phyloP scores from a whole-genome alignment of 371 early-diverging fungal genomes.

The Apophysomyces ossiformis region DNA sequence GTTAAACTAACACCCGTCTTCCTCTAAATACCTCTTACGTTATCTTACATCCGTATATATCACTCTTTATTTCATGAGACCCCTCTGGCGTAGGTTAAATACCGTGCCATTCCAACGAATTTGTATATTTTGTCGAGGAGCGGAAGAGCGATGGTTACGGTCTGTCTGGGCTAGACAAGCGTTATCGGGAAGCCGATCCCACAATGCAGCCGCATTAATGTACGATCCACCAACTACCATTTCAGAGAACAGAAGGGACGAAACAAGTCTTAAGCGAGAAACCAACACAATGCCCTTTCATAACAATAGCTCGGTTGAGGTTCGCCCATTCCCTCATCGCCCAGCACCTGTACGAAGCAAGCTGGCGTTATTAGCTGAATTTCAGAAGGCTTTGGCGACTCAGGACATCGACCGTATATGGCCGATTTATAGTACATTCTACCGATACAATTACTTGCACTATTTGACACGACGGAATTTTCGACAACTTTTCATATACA shows the following conservation, averaged over 20 bases:
- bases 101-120: constrained; percentile 22
- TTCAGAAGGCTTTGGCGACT: constrained; percentile 43
- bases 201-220: background rate
- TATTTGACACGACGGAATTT: constrained; percentile 37
- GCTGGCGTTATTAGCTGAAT: constrained; percentile 33
- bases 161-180: constrained; percentile 5
- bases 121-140: constrained; percentile 34
- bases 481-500: constrained; percentile 36
- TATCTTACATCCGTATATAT: too few species aligned
- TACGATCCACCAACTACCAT: background rate
- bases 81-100: constrained; percentile 36
- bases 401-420: constrained; percentile 53
- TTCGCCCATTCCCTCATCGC: background rate
- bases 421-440: constrained; percentile 47
- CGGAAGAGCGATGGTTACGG: constrained; percentile 6
- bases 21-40: too few species aligned
- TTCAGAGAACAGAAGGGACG: background rate
- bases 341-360: constrained; percentile 19
- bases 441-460: constrained; percentile 28
- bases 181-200: background rate
- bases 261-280: background rate
- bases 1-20: too few species aligned
- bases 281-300: background rate
- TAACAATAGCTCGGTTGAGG: background rate
- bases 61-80: constrained; percentile 21